A percentile compares a stretch with the other conserved stretches of the same genome.
phyloP scores from a whole-genome alignment of 805 yeast genomes.

The Sugiyamaella mastotermitis region DNA sequence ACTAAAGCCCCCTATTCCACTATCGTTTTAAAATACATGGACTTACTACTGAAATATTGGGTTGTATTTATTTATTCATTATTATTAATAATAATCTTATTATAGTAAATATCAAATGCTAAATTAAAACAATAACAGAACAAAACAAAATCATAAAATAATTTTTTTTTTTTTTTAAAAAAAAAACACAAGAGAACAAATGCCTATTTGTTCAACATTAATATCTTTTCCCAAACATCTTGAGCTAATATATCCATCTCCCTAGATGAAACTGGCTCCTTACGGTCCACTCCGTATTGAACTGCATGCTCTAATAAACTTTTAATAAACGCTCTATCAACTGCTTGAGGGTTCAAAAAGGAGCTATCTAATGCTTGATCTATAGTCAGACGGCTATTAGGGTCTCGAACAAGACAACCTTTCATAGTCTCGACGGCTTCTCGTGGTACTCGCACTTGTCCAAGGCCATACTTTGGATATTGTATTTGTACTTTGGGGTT shows the following conservation, averaged over 20 bases:
- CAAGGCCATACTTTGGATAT: slow-evolving; percentile 59
- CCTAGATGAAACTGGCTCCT: slow-evolving; percentile 37
- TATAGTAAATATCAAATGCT: not conserved
- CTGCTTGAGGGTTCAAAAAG: slow-evolving; percentile 70
- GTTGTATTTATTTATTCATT: too few relatives aligned
- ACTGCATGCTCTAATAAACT: slow-evolving; percentile 75
- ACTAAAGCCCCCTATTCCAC: not conserved
- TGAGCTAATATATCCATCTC: slow-evolving; percentile 45
- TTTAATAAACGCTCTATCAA: slow-evolving; percentile 57
- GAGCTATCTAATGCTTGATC: slow-evolving; percentile 56
- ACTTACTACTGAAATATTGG: too few relatives aligned
- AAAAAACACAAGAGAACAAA: too few relatives aligned
- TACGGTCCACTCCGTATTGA: slow-evolving; percentile 53
- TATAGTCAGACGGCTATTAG: slow-evolving; percentile 58
- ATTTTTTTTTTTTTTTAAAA: not conserved
- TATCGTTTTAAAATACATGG: not conserved
- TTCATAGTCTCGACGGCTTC: slow-evolving; percentile 66
- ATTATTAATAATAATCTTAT: too few relatives aligned
- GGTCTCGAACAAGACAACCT: slow-evolving; percentile 67
- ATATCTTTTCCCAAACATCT: slow-evolving; percentile 53
- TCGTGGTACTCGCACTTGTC: slow-evolving; percentile 57
- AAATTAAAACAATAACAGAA: not conserved
- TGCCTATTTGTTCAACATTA: slow-evolving; percentile 7
- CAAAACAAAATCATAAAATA: not conserved
- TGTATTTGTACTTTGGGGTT: slow-evolving; percentile 69